These are phyloP conservation scores for Pseudocohnilembus persalinus DNA, from an alignment of 169 alveolate genomes.

Conservation along the genomic window DNA sequence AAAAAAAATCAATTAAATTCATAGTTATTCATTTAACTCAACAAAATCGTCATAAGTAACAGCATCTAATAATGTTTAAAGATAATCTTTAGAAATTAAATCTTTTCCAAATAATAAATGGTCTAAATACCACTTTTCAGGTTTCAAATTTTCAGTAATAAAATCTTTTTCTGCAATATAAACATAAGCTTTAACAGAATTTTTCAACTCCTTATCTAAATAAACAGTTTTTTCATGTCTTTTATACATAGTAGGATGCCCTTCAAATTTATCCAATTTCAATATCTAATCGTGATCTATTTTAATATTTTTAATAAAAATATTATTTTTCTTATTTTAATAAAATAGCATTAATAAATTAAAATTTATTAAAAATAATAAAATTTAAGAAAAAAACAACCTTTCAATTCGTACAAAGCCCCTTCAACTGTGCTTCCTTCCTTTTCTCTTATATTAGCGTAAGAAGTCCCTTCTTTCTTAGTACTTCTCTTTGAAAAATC, in stretches of 20 bases:
- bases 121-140: neutral
- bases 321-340: neutral
- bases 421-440: neutral
- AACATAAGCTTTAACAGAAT: neutral
- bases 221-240: neutral
- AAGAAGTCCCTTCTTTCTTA: neutral
- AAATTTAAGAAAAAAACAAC: neutral
- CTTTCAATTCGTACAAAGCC: neutral
- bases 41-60: neutral
- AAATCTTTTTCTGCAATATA: neutral
- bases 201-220: neutral
- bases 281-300: neutral
- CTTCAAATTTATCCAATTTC: neutral
- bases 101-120: neutral
- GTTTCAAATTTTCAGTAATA: neutral
- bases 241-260: neutral
- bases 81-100: neutral
- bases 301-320: too few relatives aligned
- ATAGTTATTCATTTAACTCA: too few relatives aligned
- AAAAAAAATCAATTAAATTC: too few relatives aligned
- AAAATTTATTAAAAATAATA: too few relatives aligned
- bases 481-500: neutral
- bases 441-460: neutral
- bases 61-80: too few relatives aligned
- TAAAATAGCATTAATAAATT: too few relatives aligned